A percentile compares a stretch with the other conserved stretches of the same genome.
These are phyloP conservation scores for Aegilops sharonensis DNA, from an alignment of 176 grass and related monocot genomes.

Conservation along the genomic window DNA sequence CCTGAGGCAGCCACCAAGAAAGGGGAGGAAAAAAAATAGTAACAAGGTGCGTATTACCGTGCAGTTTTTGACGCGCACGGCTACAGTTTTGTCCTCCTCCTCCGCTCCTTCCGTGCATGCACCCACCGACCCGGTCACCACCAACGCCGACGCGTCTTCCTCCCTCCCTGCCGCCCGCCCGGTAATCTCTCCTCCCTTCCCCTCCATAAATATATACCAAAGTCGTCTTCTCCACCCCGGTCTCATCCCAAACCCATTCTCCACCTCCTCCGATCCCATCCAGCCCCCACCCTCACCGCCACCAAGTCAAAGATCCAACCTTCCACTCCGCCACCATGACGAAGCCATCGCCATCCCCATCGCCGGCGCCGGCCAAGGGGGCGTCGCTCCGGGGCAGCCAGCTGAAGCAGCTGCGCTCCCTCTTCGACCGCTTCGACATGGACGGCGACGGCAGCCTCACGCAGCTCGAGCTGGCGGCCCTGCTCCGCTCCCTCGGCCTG, in stretches of 20 bases:
- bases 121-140: slow-evolving; percentile 29
- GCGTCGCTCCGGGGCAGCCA: slow-evolving; percentile 47
- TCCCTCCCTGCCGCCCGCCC: not conserved
- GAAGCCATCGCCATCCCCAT: not conserved
- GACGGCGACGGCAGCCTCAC: slow-evolving; percentile 72
- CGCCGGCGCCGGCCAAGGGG: not conserved
- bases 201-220: slow-evolving; percentile 25
- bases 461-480: slow-evolving; percentile 71
- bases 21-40: too few relatives aligned
- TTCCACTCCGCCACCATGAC: too few relatives aligned
- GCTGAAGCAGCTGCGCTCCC: slow-evolving; percentile 74
- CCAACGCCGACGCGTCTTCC: slow-evolving; percentile 38
- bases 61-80: slow-evolving; percentile 11
- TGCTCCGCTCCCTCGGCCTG: slow-evolving; percentile 62
- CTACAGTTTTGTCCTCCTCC: too few relatives aligned
- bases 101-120: not conserved
- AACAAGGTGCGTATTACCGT: too few relatives aligned
- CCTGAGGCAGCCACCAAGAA: too few relatives aligned
- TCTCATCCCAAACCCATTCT: not conserved
- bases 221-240: not conserved
- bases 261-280: not conserved
- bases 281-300: not conserved
- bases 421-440: slow-evolving; percentile 80
- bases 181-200: not conserved
- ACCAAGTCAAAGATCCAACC: not conserved